phyloP scores from a whole-genome alignment of 257 asterid genomes.

The Solanum paucissectum region DNA sequence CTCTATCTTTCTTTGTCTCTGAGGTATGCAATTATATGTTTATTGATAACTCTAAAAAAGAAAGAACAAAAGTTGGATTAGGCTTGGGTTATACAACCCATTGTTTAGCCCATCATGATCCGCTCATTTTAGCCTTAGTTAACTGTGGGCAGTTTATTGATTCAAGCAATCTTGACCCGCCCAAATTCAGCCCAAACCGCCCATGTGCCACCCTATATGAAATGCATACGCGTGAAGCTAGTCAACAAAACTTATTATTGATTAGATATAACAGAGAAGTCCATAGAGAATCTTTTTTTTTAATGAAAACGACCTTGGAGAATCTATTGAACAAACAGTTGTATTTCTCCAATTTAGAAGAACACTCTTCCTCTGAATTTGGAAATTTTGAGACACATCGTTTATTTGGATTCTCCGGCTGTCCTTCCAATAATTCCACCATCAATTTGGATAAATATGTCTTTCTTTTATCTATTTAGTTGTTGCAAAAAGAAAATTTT shows the following conservation, averaged over 20 bases:
- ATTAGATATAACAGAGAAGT: not conserved
- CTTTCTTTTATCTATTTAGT: no score
- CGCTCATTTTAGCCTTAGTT: not conserved
- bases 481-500: no score
- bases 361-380: not conserved
- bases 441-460: no score
- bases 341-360: not conserved
- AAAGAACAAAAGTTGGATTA: not conserved
- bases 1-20: not conserved
- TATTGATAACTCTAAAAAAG: not conserved
- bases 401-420: not conserved
- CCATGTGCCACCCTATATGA: not conserved
- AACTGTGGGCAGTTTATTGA: not conserved
- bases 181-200: not conserved
- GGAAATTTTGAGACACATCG: not conserved
- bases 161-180: not conserved
- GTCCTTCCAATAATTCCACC: not conserved
- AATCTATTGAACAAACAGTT: not conserved
- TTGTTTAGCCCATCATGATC: not conserved
- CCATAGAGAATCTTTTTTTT: not conserved
- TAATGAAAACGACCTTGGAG: not conserved
- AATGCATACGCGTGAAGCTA: not conserved
- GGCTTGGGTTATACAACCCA: not conserved
- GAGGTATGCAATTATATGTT: not conserved
- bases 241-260: not conserved